A percentile compares a stretch with the other conserved stretches of the same genome.
Conservation (phyloP, 2,329 filamentous ascomycete genomes). For the Cadophora sp. region DNA sequence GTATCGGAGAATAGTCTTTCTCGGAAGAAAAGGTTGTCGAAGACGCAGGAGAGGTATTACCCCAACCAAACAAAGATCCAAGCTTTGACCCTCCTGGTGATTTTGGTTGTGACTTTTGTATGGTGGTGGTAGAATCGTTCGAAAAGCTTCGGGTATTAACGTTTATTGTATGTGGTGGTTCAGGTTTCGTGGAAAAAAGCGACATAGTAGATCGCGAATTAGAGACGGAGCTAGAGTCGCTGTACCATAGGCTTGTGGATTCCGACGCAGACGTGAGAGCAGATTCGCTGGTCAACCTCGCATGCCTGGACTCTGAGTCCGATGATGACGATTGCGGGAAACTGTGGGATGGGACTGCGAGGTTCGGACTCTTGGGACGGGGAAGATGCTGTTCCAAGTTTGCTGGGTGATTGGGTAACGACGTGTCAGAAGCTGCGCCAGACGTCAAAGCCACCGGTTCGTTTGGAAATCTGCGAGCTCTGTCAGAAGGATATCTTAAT, state of each 20-base stretch:
- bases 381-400: constrained; percentile 25
- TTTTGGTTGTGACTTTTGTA: constrained; percentile 48
- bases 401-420: constrained; percentile 28
- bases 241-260: constrained; percentile 41
- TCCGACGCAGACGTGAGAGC: constrained; percentile 39
- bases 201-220: constrained; percentile 44
- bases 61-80: constrained; percentile 73
- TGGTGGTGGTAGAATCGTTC: constrained; percentile 39
- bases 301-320: constrained; percentile 38
- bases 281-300: constrained; percentile 41
- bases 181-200: constrained; percentile 44
- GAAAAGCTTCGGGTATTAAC: constrained; percentile 35
- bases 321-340: constrained; percentile 20
- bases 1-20: constrained; percentile 61
- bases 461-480: constrained; percentile 35
- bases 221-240: constrained; percentile 37
- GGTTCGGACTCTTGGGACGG: constrained; percentile 36
- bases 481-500: constrained; percentile 27
- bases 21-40: constrained; percentile 68
- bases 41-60: constrained; percentile 58
- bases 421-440: constrained; percentile 28
- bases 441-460: constrained; percentile 36
- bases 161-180: constrained; percentile 42
- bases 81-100: constrained; percentile 59
- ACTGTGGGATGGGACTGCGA: constrained; percentile 35